Conservation (phyloP, 345 rosid genomes). For the Aethionema arabicum region DNA sequence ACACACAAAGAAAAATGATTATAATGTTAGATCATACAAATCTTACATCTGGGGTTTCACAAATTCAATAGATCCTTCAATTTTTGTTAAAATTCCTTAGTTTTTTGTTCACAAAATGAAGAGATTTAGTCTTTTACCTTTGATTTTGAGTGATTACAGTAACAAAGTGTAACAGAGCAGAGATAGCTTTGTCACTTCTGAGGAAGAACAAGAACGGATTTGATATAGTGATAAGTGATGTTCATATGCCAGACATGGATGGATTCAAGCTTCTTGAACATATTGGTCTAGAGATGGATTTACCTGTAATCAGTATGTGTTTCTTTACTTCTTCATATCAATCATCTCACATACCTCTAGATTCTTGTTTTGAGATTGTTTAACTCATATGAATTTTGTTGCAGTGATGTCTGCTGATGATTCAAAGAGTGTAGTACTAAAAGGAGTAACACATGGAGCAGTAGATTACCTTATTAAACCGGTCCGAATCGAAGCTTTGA, state of each 20-base stretch:
- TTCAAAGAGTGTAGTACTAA: constrained; percentile 58
- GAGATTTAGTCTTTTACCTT: neutral
- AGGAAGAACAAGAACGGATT: constrained; percentile 49
- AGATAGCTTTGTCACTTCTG: constrained; percentile 60
- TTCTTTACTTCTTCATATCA: neutral
- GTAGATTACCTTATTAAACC: constrained; percentile 80
- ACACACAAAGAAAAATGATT: too few relatives aligned
- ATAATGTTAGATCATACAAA: too few relatives aligned
- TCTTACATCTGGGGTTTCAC: neutral
- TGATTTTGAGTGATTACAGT: constrained; percentile 52
- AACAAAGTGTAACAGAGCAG: constrained; percentile 82
- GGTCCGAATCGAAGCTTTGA: constrained; percentile 63
- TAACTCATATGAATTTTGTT: constrained; percentile 3
- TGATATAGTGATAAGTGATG: constrained; percentile 81
- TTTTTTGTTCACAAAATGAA: neutral
- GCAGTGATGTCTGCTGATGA: constrained; percentile 95
- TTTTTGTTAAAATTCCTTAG: neutral
- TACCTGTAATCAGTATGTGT: constrained; percentile 88
- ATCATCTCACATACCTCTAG: neutral
- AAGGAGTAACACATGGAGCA: constrained; percentile 87
- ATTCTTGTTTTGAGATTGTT: constrained; percentile 7
- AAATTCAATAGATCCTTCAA: neutral
- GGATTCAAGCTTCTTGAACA: constrained; percentile 77
- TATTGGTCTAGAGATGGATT: constrained; percentile 72
- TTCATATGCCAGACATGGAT: constrained; percentile 91